Conservation (phyloP, 305 asterid species). For the Fraxinus greggii region DNA sequence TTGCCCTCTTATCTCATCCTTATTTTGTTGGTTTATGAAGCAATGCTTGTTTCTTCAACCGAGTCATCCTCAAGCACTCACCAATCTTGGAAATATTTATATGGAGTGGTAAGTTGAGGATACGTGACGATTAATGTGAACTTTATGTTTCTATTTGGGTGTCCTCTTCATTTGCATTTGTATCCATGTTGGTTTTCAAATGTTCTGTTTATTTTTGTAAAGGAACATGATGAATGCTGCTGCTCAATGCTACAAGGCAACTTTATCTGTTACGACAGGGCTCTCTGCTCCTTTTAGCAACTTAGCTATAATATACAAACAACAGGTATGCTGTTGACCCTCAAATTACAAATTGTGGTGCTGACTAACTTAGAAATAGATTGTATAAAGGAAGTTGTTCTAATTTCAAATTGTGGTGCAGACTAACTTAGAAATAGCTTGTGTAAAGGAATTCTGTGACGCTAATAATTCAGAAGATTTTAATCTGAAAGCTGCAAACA, state of each 20-base stretch:
- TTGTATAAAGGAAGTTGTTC: background rate
- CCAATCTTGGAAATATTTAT: conserved; percentile 94
- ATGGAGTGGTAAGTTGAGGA: conserved; percentile 82
- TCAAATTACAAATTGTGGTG: background rate
- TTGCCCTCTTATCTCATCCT: conserved; percentile 20
- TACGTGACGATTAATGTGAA: conserved; percentile 1
- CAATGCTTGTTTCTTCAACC: conserved; percentile 96
- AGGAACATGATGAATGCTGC: conserved; percentile 98
- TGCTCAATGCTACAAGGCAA: conserved; percentile 93
- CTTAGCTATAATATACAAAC: conserved; percentile 90
- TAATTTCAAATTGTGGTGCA: background rate
- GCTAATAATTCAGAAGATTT: background rate
- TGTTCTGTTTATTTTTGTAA: conserved; percentile 17
- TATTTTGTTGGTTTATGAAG: conserved; percentile 45
- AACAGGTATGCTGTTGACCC: conserved; percentile 57
- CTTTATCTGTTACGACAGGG: conserved; percentile 83
- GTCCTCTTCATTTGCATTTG: background rate
- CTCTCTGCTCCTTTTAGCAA: conserved; percentile 96
- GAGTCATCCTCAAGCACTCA: conserved; percentile 96
- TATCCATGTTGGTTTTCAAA: conserved; percentile 11
- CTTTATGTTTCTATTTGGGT: background rate
- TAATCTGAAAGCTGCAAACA: background rate
- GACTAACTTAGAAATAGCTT: conserved; percentile 9
- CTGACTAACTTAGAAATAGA: conserved; percentile 13
- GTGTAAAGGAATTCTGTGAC: background rate